Percentiles rank a stretch among this genome's conserved stretches.
Conservation (phyloP, 2,329 filamentous ascomycete genomes). For the Fusarium nisikadoi region DNA sequence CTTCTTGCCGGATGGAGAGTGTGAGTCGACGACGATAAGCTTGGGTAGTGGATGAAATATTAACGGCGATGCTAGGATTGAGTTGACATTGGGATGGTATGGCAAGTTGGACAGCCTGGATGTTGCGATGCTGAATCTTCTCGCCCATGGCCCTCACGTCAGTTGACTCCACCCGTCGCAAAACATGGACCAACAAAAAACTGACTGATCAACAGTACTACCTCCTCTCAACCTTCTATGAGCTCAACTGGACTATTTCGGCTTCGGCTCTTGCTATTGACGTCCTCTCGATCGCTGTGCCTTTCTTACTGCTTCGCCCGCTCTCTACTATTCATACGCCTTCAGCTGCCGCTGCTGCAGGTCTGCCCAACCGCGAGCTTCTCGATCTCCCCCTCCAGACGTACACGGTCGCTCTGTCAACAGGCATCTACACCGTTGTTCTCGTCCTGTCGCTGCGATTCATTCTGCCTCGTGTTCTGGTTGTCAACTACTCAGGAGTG, state of each 20-base stretch:
- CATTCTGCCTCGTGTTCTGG: conserved; percentile 77
- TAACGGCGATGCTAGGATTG: conserved; percentile 59
- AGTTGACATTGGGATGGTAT: conserved; percentile 79
- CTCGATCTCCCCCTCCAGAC: conserved; percentile 71
- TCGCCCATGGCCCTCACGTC: conserved; percentile 80
- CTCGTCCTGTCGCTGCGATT: conserved; percentile 76
- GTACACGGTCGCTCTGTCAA: conserved; percentile 74
- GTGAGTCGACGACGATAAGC: conserved; percentile 54
- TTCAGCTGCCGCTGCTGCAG: conserved; percentile 51
- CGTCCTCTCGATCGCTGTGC: conserved; percentile 73
- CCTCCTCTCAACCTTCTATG: conserved; percentile 82
- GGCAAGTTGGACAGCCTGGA: conserved; percentile 79
- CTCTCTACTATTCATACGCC: conserved; percentile 72
- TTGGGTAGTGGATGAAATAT: neutral
- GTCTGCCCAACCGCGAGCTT: conserved; percentile 71
- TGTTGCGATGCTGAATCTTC: conserved; percentile 70
- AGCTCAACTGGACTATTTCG: conserved; percentile 70
- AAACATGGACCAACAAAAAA: neutral
- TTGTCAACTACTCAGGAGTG: conserved; percentile 79
- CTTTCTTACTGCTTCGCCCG: conserved; percentile 79
- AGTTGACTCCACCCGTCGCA: conserved; percentile 45
- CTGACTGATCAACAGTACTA: conserved; percentile 65
- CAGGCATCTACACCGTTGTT: conserved; percentile 78
- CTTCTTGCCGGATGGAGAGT: conserved; percentile 64
- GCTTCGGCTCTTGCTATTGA: conserved; percentile 74